Evolutionary conservation across 2,329 filamentous ascomycete species (phyloP).

Genomic region (Colletotrichum eleusines): DNA sequence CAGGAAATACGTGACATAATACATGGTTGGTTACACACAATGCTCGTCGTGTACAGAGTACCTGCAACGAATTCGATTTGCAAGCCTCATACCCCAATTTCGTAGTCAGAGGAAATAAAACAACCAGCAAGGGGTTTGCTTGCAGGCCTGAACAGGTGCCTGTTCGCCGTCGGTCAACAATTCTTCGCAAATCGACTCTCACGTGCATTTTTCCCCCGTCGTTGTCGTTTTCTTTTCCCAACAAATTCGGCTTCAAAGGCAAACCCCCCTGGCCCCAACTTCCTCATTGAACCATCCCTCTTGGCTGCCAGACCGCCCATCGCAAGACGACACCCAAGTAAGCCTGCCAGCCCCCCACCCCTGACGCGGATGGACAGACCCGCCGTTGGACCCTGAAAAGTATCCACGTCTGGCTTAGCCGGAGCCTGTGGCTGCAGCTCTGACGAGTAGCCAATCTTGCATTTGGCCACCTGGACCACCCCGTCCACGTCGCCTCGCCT

Average conservation of each 20-base stretch:
- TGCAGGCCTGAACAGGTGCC: constrained; percentile 1
- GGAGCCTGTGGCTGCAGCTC: constrained; percentile 24
- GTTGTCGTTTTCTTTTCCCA: constrained; percentile 26
- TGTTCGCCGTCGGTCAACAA: constrained; percentile 32
- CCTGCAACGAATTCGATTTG: background rate
- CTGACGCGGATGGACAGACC: constrained; percentile 23
- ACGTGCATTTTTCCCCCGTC: constrained; percentile 29
- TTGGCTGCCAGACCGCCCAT: constrained; percentile 42
- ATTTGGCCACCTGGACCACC: constrained; percentile 28
- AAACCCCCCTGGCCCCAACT: constrained; percentile 38
- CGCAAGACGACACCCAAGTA: constrained; percentile 38
- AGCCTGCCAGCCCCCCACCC: constrained; percentile 16
- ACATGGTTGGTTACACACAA: background rate
- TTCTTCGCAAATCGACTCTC: constrained; percentile 36
- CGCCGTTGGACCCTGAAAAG: constrained; percentile 35
- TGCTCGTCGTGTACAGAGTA: no score
- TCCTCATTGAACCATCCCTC: constrained; percentile 40
- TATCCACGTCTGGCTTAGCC: constrained; percentile 14
- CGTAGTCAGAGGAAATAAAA: constrained; percentile 3
- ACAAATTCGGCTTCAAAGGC: constrained; percentile 40
- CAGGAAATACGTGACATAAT: background rate
- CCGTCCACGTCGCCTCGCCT: background rate
- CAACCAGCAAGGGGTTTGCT: constrained; percentile 31
- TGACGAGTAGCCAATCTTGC: constrained; percentile 29
- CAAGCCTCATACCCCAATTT: constrained; percentile 10